Conservation (phyloP, 1,139 yeast genomes). For the Hemisphaericaspora xylofermentans region DNA sequence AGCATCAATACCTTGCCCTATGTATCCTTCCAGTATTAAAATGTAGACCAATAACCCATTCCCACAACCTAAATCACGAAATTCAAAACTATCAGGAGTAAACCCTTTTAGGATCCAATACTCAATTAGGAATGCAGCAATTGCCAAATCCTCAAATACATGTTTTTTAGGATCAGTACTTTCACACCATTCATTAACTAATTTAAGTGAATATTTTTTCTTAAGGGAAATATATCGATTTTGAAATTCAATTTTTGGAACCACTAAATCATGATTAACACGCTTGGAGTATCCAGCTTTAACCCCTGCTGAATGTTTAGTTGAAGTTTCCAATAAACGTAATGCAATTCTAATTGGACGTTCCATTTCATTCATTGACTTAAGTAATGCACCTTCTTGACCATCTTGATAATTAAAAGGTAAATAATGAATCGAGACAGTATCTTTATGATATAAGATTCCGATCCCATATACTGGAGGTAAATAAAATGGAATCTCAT, state of each 20-base stretch:
- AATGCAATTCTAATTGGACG: slow-evolving; percentile 80
- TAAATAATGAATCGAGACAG: slow-evolving; percentile 78
- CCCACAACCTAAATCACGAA: slow-evolving; percentile 93
- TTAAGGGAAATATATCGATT: slow-evolving; percentile 78
- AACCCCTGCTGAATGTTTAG: slow-evolving; percentile 81
- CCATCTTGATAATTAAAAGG: slow-evolving; percentile 49
- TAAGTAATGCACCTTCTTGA: slow-evolving; percentile 24
- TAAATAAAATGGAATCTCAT: slow-evolving; percentile 79
- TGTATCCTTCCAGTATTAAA: slow-evolving; percentile 73
- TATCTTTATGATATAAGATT: slow-evolving; percentile 49
- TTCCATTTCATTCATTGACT: slow-evolving; percentile 44
- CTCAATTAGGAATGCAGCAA: slow-evolving; percentile 92
- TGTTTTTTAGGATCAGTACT: slow-evolving; percentile 94
- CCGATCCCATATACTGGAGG: slow-evolving; percentile 87
- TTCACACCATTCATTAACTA: slow-evolving; percentile 89
- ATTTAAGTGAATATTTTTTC: slow-evolving; percentile 70
- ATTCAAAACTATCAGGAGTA: slow-evolving; percentile 52
- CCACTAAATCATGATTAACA: slow-evolving; percentile 85
- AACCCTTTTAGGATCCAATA: slow-evolving; percentile 67
- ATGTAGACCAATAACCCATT: slow-evolving; percentile 85
- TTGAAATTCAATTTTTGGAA: slow-evolving; percentile 80
- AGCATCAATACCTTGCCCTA: slow-evolving; percentile 87
- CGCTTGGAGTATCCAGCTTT: slow-evolving; percentile 83
- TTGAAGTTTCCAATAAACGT: slow-evolving; percentile 73
- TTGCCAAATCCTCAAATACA: slow-evolving; percentile 94